Percentiles rank a stretch among this genome's conserved stretches.
phyloP scores from a whole-genome alignment of 2,329 filamentous ascomycete genomes.

The Catunica adiposa region DNA sequence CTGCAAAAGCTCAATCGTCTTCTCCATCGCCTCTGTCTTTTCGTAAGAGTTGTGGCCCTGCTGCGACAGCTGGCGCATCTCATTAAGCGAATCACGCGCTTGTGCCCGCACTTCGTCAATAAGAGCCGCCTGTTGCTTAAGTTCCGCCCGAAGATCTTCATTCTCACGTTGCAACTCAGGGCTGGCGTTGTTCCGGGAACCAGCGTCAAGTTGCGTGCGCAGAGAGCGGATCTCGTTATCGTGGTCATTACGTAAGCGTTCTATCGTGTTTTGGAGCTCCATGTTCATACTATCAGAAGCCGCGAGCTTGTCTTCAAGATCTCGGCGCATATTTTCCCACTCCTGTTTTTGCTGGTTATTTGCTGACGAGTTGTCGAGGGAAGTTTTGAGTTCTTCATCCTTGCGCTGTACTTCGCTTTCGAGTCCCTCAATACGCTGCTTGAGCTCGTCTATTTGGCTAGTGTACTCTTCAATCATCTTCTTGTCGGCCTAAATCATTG shows the following conservation, averaged over 20 bases:
- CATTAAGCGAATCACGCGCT: slow-evolving; percentile 64
- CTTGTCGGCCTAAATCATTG: slow-evolving; percentile 8
- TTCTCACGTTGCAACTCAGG: slow-evolving; percentile 50
- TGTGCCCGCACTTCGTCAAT: slow-evolving; percentile 78
- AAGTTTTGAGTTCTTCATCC: slow-evolving; percentile 48
- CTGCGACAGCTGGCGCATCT: slow-evolving; percentile 77
- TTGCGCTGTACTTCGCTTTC: slow-evolving; percentile 54
- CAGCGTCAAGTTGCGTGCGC: slow-evolving; percentile 39
- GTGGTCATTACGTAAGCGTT: slow-evolving; percentile 54
- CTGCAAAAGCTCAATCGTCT: slow-evolving; percentile 60
- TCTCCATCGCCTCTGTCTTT: slow-evolving; percentile 62
- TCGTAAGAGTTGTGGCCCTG: slow-evolving; percentile 66
- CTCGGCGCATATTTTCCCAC: slow-evolving; percentile 47
- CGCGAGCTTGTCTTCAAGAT: slow-evolving; percentile 56
- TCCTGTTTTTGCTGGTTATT: slow-evolving; percentile 50
- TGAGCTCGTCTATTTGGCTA: slow-evolving; percentile 62
- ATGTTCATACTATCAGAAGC: slow-evolving; percentile 63
- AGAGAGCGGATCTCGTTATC: slow-evolving; percentile 45
- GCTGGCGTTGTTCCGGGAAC: slow-evolving; percentile 6
- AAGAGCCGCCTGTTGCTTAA: slow-evolving; percentile 60
- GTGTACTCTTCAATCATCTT: slow-evolving; percentile 38
- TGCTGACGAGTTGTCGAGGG: slow-evolving; percentile 37
- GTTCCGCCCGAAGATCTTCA: slow-evolving; percentile 44
- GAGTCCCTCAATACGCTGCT: slow-evolving; percentile 58
- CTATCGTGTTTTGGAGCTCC: slow-evolving; percentile 64